phyloP scores from a whole-genome alignment of 2,329 filamentous ascomycete genomes.

The Aspergillus fumigatiaffinis region DNA sequence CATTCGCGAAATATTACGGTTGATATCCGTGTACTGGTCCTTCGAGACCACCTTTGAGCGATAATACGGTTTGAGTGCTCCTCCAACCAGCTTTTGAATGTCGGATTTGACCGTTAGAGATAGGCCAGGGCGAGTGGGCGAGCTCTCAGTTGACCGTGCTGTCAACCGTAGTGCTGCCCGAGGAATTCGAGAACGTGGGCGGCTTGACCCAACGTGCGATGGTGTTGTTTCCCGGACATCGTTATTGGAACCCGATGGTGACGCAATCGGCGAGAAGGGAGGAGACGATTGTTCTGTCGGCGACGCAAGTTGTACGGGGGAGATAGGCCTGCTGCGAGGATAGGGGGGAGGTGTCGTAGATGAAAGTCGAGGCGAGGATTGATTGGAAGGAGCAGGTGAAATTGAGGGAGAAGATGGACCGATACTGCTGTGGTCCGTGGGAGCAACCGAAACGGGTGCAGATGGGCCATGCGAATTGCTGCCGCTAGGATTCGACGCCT shows the following conservation, averaged over 20 bases:
- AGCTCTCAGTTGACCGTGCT: slow-evolving; percentile 56
- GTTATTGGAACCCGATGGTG: slow-evolving; percentile 55
- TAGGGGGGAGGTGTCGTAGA: slow-evolving; percentile 38
- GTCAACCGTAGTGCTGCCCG: slow-evolving; percentile 17
- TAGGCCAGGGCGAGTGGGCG: slow-evolving; percentile 63
- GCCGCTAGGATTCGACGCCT: slow-evolving; percentile 34
- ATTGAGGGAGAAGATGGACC: slow-evolving; percentile 41
- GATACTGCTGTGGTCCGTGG: slow-evolving; percentile 34
- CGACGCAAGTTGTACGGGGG: slow-evolving; percentile 33
- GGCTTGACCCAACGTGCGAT: slow-evolving; percentile 10
- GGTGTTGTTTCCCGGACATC: slow-evolving; percentile 8
- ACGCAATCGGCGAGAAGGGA: slow-evolving; percentile 67
- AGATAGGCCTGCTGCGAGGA: slow-evolving; percentile 30
- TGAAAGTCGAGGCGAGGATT: slow-evolving; percentile 37
- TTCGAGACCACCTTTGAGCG: slow-evolving; percentile 73
- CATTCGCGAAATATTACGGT: slow-evolving; percentile 80
- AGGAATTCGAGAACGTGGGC: slow-evolving; percentile 23
- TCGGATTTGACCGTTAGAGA: slow-evolving; percentile 81
- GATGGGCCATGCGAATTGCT: slow-evolving; percentile 30
- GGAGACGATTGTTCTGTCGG: slow-evolving; percentile 29
- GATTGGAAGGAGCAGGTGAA: slow-evolving; percentile 38
- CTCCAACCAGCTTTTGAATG: slow-evolving; percentile 83
- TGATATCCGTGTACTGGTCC: slow-evolving; percentile 89
- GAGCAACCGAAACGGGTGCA: slow-evolving; percentile 32
- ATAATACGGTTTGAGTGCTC: slow-evolving; percentile 78